Conservation (phyloP, 257 asterid species). For the Cordia subcordata region DNA sequence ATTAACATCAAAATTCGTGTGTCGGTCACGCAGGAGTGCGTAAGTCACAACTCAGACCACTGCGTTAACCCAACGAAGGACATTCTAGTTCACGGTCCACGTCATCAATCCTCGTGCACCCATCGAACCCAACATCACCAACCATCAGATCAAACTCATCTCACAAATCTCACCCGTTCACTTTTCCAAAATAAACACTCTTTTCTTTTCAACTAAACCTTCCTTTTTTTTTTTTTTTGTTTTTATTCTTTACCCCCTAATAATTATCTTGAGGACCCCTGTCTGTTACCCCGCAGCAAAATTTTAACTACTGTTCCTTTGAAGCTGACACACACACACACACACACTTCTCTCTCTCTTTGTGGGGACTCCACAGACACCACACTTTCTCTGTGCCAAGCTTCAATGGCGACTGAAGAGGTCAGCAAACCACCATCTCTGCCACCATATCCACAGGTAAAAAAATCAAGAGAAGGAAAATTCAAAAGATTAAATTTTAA, state of each 20-base stretch:
- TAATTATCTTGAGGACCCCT: neutral
- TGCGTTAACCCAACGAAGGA: neutral
- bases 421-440: slow-evolving; percentile 42
- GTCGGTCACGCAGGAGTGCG: too few species aligned
- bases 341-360: slow-evolving; percentile 24
- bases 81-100: neutral
- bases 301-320: neutral
- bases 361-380: neutral
- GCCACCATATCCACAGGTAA: slow-evolving; percentile 75
- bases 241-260: too few species aligned
- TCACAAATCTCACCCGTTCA: slow-evolving; percentile 1
- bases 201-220: neutral
- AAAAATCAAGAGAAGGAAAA: neutral
- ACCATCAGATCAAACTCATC: slow-evolving; percentile 7
- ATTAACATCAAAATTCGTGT: neutral
- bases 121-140: neutral
- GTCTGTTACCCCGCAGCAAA: neutral
- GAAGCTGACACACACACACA: slow-evolving; percentile 18
- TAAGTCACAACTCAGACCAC: too few species aligned
- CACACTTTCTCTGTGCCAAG: neutral
- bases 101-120: slow-evolving; percentile 7
- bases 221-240: too few species aligned
- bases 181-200: neutral
- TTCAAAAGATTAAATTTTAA: neutral
- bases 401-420: slow-evolving; percentile 66